Percentiles rank a stretch among this genome's conserved stretches.
phyloP scores from a whole-genome alignment of 108 stramenopile genomes.

The Cyclotella baltica region DNA sequence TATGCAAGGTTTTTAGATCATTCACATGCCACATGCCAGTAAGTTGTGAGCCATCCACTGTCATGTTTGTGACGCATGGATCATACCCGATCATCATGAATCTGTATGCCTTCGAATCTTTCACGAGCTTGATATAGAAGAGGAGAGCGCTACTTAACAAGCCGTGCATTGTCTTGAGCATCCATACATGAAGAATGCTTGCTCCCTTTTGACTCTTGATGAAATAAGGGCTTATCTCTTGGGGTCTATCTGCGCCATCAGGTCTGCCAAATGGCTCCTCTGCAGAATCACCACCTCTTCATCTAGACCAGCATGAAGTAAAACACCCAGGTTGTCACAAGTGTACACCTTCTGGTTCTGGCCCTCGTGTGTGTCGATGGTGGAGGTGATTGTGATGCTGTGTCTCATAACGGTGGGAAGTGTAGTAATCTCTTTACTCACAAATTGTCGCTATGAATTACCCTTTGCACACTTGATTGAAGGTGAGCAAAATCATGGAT shows the following conservation, averaged over 20 bases:
- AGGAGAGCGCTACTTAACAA: neutral
- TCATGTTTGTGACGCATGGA: slow-evolving; percentile 32
- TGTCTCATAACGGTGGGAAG: slow-evolving; percentile 55
- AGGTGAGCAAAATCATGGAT: too few species aligned
- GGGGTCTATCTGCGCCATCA: slow-evolving; percentile 8
- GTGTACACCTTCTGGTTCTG: slow-evolving; percentile 49
- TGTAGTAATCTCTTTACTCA: slow-evolving; percentile 38
- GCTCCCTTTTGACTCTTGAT: neutral
- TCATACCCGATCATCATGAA: slow-evolving; percentile 38
- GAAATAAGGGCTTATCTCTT: neutral
- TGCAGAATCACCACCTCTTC: slow-evolving; percentile 26
- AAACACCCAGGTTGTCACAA: slow-evolving; percentile 53
- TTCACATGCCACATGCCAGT: slow-evolving; percentile 40
- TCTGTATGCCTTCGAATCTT: neutral
- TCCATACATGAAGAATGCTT: neutral
- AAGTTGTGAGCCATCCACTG: slow-evolving; percentile 27
- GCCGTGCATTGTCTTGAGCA: neutral
- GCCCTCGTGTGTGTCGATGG: slow-evolving; percentile 51
- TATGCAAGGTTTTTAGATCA: slow-evolving; percentile 20
- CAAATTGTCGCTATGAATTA: slow-evolving; percentile 41
- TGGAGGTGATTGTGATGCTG: slow-evolving; percentile 24
- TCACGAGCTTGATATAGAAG: neutral
- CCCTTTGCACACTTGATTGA: slow-evolving; percentile 60
- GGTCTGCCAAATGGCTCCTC: slow-evolving; percentile 16
- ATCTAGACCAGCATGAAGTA: slow-evolving; percentile 52